Evolutionary conservation across 2,329 filamentous ascomycete genomes (phyloP).

Genomic region (Aureobasidium namibiae): DNA sequence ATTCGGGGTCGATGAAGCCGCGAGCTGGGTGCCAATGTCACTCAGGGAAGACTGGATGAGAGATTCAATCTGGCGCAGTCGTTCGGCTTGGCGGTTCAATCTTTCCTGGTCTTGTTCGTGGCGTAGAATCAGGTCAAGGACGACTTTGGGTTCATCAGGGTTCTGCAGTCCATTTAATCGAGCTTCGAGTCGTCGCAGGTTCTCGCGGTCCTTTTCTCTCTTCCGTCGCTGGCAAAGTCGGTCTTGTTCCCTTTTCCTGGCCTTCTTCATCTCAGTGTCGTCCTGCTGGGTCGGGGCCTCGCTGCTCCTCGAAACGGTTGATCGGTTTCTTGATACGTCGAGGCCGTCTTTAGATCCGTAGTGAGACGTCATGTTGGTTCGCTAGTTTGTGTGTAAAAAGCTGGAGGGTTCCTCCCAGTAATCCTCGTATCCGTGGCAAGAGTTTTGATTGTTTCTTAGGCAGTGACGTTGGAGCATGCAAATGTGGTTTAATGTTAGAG

Average conservation of each 20-base stretch:
- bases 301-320: slow-evolving; percentile 3
- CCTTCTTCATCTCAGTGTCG: slow-evolving; percentile 8
- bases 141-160: slow-evolving; percentile 6
- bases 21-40: background rate
- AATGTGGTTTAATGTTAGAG: slow-evolving; percentile 5
- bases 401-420: background rate
- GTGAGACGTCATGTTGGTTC: background rate
- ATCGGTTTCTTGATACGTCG: background rate
- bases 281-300: slow-evolving; percentile 7
- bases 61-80: slow-evolving; percentile 11
- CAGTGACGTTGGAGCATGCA: background rate
- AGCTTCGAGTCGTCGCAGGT: slow-evolving; percentile 12
- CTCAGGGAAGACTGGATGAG: background rate
- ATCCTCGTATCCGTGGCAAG: background rate
- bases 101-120: slow-evolving; percentile 13
- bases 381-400: background rate
- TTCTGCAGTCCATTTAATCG: slow-evolving; percentile 12
- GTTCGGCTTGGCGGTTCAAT: slow-evolving; percentile 4
- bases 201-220: slow-evolving; percentile 13
- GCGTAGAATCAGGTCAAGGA: slow-evolving; percentile 11
- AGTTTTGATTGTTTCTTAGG: background rate
- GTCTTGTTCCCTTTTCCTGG: slow-evolving; percentile 10
- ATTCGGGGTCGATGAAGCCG: background rate
- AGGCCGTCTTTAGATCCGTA: background rate
- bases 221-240: slow-evolving; percentile 12